phyloP scores from a whole-genome alignment of 805 yeast genomes.

The Sugiyamaella americana region DNA sequence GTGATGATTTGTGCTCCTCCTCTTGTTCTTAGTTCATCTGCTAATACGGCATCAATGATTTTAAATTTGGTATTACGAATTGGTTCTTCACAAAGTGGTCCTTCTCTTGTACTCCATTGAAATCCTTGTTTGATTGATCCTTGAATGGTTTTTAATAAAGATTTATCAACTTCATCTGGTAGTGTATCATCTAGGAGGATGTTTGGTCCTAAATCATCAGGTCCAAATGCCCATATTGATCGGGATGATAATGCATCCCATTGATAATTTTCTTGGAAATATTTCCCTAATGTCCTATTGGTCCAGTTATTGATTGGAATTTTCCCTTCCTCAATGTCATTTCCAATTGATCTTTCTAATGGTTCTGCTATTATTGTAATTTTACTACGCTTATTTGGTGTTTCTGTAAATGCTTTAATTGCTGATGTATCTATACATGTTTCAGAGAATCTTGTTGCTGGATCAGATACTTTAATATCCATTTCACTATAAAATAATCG shows the following conservation, averaged over 20 bases:
- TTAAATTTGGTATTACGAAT: conserved; percentile 65
- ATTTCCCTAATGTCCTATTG: conserved; percentile 43
- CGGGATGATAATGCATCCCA: conserved; percentile 86
- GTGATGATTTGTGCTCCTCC: conserved; percentile 73
- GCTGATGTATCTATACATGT: conserved; percentile 61
- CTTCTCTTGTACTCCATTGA: conserved; percentile 74
- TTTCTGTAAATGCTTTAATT: conserved; percentile 56
- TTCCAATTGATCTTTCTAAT: conserved; percentile 46
- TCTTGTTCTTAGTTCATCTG: conserved; percentile 43
- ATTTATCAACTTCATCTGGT: conserved; percentile 61
- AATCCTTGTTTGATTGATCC: conserved; percentile 70
- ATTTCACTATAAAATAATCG: conserved; percentile 57
- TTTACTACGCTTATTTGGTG: conserved; percentile 48
- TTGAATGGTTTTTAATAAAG: conserved; percentile 39
- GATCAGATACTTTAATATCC: conserved; percentile 77
- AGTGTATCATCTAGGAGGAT: conserved; percentile 65
- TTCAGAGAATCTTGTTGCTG: conserved; percentile 74
- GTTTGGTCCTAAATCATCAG: conserved; percentile 48
- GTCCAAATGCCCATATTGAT: conserved; percentile 74
- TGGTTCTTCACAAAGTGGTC: conserved; percentile 89
- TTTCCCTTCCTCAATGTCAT: conserved; percentile 50
- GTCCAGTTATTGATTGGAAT: conserved; percentile 32
- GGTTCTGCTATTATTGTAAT: conserved; percentile 78
- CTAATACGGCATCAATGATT: conserved; percentile 53
- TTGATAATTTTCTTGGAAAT: conserved; percentile 49